Percentiles rank a stretch among this genome's conserved stretches.
Evolutionary conservation across 345 rosid genomes (phyloP).

Genomic region (Aurinia saxatilis): DNA sequence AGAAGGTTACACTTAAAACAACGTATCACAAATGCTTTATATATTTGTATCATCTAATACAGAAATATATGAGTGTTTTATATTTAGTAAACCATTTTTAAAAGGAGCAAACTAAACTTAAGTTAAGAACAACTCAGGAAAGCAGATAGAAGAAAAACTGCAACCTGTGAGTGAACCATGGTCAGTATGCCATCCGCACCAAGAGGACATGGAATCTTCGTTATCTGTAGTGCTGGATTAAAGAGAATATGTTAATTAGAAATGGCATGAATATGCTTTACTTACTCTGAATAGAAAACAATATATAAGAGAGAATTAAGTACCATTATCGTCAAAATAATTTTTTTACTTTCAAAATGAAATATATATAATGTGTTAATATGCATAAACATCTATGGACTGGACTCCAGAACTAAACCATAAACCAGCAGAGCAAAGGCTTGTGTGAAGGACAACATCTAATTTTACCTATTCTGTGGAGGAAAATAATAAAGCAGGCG

Average conservation of each 20-base stretch:
- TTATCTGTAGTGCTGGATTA: slow-evolving; percentile 41
- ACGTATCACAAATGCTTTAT: not conserved
- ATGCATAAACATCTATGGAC: not conserved
- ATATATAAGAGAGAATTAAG: slow-evolving; percentile 4
- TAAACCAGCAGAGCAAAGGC: not conserved
- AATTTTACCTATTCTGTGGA: slow-evolving; percentile 42
- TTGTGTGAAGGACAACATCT: not conserved
- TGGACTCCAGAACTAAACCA: not conserved
- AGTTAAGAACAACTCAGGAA: not conserved
- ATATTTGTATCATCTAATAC: not conserved
- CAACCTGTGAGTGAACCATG: slow-evolving; percentile 81
- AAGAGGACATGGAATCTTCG: slow-evolving; percentile 58
- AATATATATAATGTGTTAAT: not conserved
- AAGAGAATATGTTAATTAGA: not conserved
- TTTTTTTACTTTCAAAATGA: not conserved
- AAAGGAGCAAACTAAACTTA: slow-evolving; percentile 8
- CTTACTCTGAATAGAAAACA: too few relatives aligned
- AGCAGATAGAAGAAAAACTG: not conserved
- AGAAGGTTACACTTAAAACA: not conserved
- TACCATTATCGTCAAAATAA: not conserved
- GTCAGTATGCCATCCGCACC: slow-evolving; percentile 99
- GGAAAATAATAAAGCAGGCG: slow-evolving; percentile 91
- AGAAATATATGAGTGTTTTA: not conserved
- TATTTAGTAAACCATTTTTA: not conserved
- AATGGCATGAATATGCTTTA: too few relatives aligned